Conservation (phyloP, 1,139 yeast species). For the Blastobotrys proliferans region DNA sequence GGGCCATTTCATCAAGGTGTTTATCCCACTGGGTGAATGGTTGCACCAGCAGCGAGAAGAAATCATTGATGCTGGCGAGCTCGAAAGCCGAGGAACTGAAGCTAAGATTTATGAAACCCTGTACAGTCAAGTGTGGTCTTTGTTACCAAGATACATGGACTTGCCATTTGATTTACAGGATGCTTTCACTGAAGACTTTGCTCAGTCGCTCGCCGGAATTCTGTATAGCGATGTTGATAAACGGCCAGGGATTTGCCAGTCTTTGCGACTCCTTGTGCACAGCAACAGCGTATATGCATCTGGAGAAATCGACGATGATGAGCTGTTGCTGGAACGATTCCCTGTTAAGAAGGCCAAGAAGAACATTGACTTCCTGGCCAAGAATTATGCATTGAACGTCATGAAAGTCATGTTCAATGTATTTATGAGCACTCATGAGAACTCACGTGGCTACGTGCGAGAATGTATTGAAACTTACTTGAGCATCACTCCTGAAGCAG, state of each 20-base stretch:
- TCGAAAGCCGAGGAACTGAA: conserved; percentile 47
- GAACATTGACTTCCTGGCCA: conserved; percentile 58
- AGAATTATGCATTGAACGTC: conserved; percentile 63
- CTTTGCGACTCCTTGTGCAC: conserved; percentile 72
- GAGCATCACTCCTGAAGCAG: conserved; percentile 62
- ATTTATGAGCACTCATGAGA: conserved; percentile 80
- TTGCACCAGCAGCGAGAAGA: conserved; percentile 48
- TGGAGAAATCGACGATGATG: conserved; percentile 51
- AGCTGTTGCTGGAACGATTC: conserved; percentile 56
- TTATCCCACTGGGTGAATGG: conserved; percentile 64
- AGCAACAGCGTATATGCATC: conserved; percentile 55
- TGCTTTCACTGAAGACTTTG: conserved; percentile 71
- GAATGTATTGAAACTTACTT: conserved; percentile 83
- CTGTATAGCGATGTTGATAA: conserved; percentile 71
- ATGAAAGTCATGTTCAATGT: conserved; percentile 88
- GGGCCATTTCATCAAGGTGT: conserved; percentile 54
- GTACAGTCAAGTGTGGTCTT: conserved; percentile 87
- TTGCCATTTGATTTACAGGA: conserved; percentile 68
- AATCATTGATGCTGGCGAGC: conserved; percentile 34
- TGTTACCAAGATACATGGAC: conserved; percentile 85
- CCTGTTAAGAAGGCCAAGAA: conserved; percentile 52
- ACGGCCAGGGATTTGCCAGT: conserved; percentile 77
- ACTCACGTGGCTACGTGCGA: conserved; percentile 74
- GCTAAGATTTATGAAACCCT: conserved; percentile 76
- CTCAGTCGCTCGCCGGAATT: conserved; percentile 67